Conservation (phyloP, 768 basidiomycete genomes). For the Boletus rex-veris region DNA sequence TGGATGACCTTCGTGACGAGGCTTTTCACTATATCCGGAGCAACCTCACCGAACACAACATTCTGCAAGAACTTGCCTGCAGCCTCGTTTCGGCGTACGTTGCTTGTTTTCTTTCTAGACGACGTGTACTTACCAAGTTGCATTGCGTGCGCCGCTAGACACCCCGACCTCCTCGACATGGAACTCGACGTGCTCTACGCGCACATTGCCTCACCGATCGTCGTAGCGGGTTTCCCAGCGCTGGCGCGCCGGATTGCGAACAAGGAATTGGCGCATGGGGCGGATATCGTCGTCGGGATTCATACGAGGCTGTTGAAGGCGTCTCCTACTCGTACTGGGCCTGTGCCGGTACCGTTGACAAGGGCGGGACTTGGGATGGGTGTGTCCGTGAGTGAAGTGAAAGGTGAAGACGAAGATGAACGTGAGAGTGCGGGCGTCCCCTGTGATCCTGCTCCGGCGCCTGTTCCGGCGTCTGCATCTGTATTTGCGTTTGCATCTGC, state of each 20-base stretch:
- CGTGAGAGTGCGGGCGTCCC: too few relatives aligned
- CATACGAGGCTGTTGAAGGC: slow-evolving; percentile 11
- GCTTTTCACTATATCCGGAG: slow-evolving; percentile 15
- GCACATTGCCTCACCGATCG: neutral
- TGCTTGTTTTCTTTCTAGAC: neutral
- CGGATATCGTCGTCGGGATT: slow-evolving; percentile 20
- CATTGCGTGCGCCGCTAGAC: neutral
- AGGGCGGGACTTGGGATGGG: too few relatives aligned
- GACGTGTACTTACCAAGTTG: neutral
- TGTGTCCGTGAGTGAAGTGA: too few relatives aligned
- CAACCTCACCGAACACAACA: slow-evolving; percentile 20
- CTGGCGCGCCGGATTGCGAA: slow-evolving; percentile 14
- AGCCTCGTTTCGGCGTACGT: slow-evolving; percentile 16
- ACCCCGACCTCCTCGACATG: slow-evolving; percentile 15
- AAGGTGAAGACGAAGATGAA: too few relatives aligned
- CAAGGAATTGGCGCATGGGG: slow-evolving; percentile 19
- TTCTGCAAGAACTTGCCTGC: slow-evolving; percentile 23
- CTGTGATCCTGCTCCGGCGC: too few relatives aligned
- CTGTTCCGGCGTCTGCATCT: too few relatives aligned
- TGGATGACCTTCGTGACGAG: slow-evolving; percentile 17
- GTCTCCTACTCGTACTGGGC: too few relatives aligned
- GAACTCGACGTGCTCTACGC: slow-evolving; percentile 13
- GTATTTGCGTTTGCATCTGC: too few relatives aligned
- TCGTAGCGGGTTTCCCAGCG: slow-evolving; percentile 10
- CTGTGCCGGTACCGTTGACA: too few relatives aligned